Evolutionary conservation across 371 early-diverging fungal genomes (phyloP).

Genomic region (Mortierella sp.): DNA sequence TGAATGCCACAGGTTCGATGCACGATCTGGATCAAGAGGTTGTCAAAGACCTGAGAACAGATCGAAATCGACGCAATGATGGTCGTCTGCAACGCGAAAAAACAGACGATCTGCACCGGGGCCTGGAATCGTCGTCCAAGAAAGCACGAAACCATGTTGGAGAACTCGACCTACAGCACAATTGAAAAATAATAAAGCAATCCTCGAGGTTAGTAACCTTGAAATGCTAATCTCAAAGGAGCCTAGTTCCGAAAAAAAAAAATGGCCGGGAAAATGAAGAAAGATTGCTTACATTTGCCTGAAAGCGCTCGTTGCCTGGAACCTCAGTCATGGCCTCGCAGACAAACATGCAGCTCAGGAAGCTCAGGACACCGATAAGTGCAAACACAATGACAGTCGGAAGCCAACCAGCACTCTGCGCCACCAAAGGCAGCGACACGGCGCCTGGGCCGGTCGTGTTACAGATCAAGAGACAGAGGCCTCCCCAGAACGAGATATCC

Average conservation of each 20-base stretch:
- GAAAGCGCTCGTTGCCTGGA: slow-evolving; percentile 82
- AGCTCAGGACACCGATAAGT: slow-evolving; percentile 62
- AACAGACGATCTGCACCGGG: slow-evolving; percentile 65
- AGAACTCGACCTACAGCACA: slow-evolving; percentile 61
- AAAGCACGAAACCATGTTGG: slow-evolving; percentile 67
- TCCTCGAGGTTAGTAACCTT: neutral
- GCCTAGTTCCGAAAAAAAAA: neutral
- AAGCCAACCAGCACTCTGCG: slow-evolving; percentile 54
- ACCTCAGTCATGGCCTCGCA: slow-evolving; percentile 85
- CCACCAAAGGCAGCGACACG: slow-evolving; percentile 46
- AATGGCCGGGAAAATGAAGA: neutral
- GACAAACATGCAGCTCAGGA: slow-evolving; percentile 74
- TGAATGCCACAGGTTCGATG: slow-evolving; percentile 58
- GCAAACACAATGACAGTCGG: slow-evolving; percentile 63
- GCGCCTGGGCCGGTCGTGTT: slow-evolving; percentile 59
- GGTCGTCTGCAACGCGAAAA: slow-evolving; percentile 68
- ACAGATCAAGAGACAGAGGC: slow-evolving; percentile 55
- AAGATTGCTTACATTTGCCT: slow-evolving; percentile 57
- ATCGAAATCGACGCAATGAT: slow-evolving; percentile 72
- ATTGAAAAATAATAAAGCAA: neutral
- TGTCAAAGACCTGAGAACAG: slow-evolving; percentile 68
- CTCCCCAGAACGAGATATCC: slow-evolving; percentile 59
- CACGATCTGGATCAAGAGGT: slow-evolving; percentile 50
- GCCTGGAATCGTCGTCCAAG: slow-evolving; percentile 66
- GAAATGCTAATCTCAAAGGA: neutral